Evolutionary conservation across 2,329 filamentous ascomycete species (phyloP).

Genomic region (Cyphellophora europaea): DNA sequence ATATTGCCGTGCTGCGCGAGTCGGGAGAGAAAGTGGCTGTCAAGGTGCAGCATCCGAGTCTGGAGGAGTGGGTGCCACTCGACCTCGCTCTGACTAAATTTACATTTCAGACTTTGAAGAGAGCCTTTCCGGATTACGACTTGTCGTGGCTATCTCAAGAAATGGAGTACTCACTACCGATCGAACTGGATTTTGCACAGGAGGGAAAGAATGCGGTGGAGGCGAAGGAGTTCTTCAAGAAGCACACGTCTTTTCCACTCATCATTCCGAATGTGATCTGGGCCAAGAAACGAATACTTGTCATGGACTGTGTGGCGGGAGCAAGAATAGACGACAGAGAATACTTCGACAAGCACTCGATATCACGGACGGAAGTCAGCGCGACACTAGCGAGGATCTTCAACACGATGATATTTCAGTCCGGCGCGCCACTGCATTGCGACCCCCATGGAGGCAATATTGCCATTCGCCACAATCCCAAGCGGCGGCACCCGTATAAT

Average conservation of each 20-base stretch:
- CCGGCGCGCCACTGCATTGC: constrained; percentile 81
- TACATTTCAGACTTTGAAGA: constrained; percentile 81
- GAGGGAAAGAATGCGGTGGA: constrained; percentile 78
- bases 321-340: constrained; percentile 79
- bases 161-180: constrained; percentile 82
- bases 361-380: constrained; percentile 91
- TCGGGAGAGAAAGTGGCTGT: constrained; percentile 83
- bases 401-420: constrained; percentile 99
- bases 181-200: constrained; percentile 80
- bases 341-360: constrained; percentile 74
- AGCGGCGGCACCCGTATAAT: constrained; percentile 53
- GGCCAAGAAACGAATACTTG: constrained; percentile 79
- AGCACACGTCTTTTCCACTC: constrained; percentile 65
- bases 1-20: constrained; percentile 73
- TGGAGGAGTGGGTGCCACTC: constrained; percentile 83
- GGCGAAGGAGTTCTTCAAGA: constrained; percentile 70
- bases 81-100: constrained; percentile 80
- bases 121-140: constrained; percentile 95
- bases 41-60: constrained; percentile 85
- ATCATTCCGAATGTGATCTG: constrained; percentile 84
- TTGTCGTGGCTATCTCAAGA: constrained; percentile 90
- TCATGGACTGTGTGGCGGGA: constrained; percentile 90
- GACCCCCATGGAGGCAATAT: constrained; percentile 96
- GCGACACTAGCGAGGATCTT: constrained; percentile 85
- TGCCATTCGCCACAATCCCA: constrained; percentile 70